These are phyloP conservation scores for Aeminium ludgeri DNA, from an alignment of 495 filamentous ascomycete genomes.

Conservation along the genomic window DNA sequence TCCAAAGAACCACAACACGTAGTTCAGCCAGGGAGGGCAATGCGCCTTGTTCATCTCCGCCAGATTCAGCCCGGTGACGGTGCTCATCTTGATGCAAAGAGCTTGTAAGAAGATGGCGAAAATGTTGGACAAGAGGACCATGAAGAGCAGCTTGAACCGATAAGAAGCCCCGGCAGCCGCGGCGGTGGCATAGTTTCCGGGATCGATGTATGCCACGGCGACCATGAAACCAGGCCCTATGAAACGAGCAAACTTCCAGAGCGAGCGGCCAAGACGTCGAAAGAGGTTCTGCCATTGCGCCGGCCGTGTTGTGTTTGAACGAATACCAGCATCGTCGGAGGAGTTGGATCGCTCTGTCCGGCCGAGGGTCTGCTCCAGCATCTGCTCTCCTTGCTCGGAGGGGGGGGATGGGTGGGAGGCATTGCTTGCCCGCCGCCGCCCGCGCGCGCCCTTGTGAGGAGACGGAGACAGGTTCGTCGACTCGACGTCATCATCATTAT, in stretches of 20 bases:
- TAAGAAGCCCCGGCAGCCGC: conserved; percentile 40
- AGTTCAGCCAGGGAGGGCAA: conserved; percentile 60
- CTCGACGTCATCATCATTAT: no score
- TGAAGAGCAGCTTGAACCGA: conserved; percentile 49
- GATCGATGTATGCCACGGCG: conserved; percentile 34
- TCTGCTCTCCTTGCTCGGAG: no score
- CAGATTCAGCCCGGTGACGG: conserved; percentile 69
- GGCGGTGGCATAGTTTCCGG: conserved; percentile 64
- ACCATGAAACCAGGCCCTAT: conserved; percentile 78
- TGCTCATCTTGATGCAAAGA: conserved; percentile 67
- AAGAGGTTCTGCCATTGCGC: no score
- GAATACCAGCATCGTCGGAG: no score
- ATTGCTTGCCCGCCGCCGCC: no score
- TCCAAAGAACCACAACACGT: conserved; percentile 54
- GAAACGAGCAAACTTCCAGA: conserved; percentile 28
- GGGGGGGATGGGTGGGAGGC: no score
- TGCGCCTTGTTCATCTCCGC: conserved; percentile 63
- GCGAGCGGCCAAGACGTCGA: no score
- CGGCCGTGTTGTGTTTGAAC: no score
- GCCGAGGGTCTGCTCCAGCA: no score
- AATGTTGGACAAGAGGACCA: conserved; percentile 66
- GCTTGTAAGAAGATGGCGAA: conserved; percentile 74
- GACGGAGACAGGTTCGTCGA: no score
- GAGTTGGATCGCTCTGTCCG: no score
- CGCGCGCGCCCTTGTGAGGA: no score